phyloP scores from a whole-genome alignment of 2,329 filamentous ascomycete genomes.

The Sporothrix humicola region DNA sequence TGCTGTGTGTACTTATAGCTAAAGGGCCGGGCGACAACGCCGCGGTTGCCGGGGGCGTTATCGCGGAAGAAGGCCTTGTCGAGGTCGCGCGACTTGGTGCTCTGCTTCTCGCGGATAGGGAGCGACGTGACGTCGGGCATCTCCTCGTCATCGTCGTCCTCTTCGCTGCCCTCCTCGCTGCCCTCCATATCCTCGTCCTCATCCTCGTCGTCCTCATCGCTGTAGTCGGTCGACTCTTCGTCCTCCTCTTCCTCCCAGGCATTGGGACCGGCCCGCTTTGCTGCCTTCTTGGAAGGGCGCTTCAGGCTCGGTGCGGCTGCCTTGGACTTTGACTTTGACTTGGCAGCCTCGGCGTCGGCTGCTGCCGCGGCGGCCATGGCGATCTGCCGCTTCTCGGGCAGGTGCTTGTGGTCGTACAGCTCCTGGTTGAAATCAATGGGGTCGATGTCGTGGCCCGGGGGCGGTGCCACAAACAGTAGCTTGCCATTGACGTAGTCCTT shows the following conservation, averaged over 20 bases:
- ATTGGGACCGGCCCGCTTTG: slow-evolving; percentile 12
- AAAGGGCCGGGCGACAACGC: slow-evolving; percentile 75
- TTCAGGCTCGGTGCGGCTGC: neutral
- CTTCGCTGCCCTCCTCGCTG: slow-evolving; percentile 19
- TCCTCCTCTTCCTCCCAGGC: slow-evolving; percentile 15
- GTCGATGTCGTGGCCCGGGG: slow-evolving; percentile 69
- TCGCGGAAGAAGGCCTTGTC: slow-evolving; percentile 86
- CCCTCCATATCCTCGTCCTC: neutral
- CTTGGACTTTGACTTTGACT: neutral
- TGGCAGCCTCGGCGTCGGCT: slow-evolving; percentile 1
- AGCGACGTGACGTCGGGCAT: slow-evolving; percentile 49
- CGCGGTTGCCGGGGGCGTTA: slow-evolving; percentile 51
- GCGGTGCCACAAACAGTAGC: slow-evolving; percentile 88
- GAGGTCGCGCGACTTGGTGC: slow-evolving; percentile 72
- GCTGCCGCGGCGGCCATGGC: slow-evolving; percentile 58
- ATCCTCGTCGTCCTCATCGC: slow-evolving; percentile 2
- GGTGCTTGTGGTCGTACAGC: slow-evolving; percentile 80
- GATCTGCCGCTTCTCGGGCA: slow-evolving; percentile 79
- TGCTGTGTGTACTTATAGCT: slow-evolving; percentile 88
- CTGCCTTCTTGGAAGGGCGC: slow-evolving; percentile 22
- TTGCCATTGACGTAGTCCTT: slow-evolving; percentile 99
- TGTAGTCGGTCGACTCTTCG: slow-evolving; percentile 28
- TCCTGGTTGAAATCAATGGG: slow-evolving; percentile 81
- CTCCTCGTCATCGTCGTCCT: slow-evolving; percentile 47
- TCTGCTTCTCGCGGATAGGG: slow-evolving; percentile 57